phyloP scores from a whole-genome alignment of 495 filamentous ascomycete species.

The Cercophora scortea region DNA sequence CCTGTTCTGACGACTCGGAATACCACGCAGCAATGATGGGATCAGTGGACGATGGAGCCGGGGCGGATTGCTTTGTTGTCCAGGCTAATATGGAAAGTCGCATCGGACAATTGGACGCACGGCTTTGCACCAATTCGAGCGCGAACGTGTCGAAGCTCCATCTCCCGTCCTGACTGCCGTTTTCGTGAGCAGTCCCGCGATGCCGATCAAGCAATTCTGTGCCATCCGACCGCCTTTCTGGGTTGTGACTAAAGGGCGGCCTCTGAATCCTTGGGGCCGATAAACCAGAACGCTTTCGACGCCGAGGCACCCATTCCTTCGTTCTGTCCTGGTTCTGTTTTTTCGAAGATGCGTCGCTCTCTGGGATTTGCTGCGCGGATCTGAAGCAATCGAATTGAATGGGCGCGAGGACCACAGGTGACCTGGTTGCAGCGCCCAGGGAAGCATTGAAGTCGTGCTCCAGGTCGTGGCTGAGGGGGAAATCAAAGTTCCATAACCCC shows the following conservation, averaged over 20 bases:
- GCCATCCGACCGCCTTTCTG: too few relatives aligned
- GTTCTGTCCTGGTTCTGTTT: constrained; percentile 4
- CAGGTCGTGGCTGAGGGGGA: constrained; percentile 8
- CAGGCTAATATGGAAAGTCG: constrained; percentile 14
- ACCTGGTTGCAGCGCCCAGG: background rate
- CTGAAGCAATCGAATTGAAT: background rate
- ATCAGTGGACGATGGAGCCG: background rate
- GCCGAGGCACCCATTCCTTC: constrained; percentile 14
- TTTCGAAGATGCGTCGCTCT: constrained; percentile 9
- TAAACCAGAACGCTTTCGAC: constrained; percentile 10
- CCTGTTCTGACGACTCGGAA: constrained; percentile 3
- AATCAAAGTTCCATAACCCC: constrained; percentile 13
- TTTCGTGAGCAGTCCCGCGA: background rate
- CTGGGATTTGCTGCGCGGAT: constrained; percentile 6
- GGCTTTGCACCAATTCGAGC: constrained; percentile 11
- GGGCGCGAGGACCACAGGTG: background rate
- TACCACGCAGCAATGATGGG: constrained; percentile 3
- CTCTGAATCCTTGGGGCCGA: background rate
- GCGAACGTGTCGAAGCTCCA: constrained; percentile 12
- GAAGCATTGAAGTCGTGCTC: constrained; percentile 3
- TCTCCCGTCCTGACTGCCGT: background rate
- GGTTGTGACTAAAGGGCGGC: background rate
- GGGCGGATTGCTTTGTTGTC: constrained; percentile 4
- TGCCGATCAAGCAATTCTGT: background rate
- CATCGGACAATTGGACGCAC: constrained; percentile 8